phyloP scores from a whole-genome alignment of 768 basidiomycete species.

The Psilocybe subaeruginosa region DNA sequence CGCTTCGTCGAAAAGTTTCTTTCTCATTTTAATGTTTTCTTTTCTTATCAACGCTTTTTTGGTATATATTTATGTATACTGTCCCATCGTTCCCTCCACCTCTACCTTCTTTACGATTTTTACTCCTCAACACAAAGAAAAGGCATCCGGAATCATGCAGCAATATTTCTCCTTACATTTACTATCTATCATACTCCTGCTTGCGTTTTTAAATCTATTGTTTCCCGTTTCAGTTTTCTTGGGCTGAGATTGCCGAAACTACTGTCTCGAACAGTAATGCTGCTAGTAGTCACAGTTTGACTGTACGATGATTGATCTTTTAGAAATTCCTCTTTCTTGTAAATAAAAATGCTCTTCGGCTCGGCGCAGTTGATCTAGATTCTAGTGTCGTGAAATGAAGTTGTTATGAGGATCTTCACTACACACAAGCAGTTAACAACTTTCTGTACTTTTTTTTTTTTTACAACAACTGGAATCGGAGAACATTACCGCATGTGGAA shows the following conservation, averaged over 20 bases:
- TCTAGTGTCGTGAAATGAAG: too few species aligned
- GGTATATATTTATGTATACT: constrained; percentile 33
- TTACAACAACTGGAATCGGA: constrained; percentile 7
- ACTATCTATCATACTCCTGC: constrained; percentile 38
- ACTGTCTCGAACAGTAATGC: constrained; percentile 10
- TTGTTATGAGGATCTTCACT: too few species aligned
- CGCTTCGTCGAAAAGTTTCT: constrained; percentile 14
- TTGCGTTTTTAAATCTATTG: constrained; percentile 38
- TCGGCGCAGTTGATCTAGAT: not conserved
- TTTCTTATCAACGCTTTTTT: constrained; percentile 21
- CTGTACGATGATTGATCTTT: constrained; percentile 19
- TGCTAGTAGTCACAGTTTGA: constrained; percentile 6
- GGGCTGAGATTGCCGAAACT: constrained; percentile 16
- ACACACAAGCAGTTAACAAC: too few species aligned
- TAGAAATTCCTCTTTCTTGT: constrained; percentile 22
- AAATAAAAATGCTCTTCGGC: constrained; percentile 14
- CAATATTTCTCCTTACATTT: constrained; percentile 26
- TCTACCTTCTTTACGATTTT: constrained; percentile 33
- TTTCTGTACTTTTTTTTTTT: too few species aligned
- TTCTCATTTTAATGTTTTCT: constrained; percentile 22
- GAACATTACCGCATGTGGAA: constrained; percentile 17
- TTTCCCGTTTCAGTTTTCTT: constrained; percentile 19
- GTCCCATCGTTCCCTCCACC: constrained; percentile 30
- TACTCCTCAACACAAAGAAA: constrained; percentile 29
- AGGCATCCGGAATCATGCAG: constrained; percentile 37